A percentile compares a stretch with the other conserved stretches of the same genome.
These are phyloP conservation scores for Fraxinus ornus DNA, from an alignment of 305 asterid species.

Conservation along the genomic window DNA sequence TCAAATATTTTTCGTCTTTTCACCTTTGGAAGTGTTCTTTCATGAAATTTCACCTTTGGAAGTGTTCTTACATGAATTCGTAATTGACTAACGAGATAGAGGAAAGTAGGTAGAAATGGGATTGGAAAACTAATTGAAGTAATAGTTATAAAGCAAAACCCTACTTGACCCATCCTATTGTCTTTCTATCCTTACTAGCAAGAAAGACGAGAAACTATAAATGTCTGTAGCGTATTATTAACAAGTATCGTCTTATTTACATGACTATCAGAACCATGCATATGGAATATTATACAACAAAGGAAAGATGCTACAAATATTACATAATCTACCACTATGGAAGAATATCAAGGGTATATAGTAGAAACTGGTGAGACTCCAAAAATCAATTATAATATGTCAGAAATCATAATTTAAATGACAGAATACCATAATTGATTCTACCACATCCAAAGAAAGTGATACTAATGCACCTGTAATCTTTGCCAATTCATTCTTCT, in stretches of 20 bases:
- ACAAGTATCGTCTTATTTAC: neutral
- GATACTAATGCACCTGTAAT: neutral
- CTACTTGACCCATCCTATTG: neutral
- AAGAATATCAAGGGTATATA: neutral
- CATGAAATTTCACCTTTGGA: neutral
- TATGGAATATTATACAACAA: neutral
- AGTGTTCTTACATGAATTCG: neutral
- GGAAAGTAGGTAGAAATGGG: neutral
- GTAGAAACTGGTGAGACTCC: neutral
- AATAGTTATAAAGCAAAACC: neutral
- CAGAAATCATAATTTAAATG: neutral
- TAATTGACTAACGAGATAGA: neutral
- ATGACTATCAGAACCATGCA: neutral
- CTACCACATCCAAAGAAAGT: neutral
- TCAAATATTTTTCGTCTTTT: neutral
- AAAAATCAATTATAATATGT: neutral
- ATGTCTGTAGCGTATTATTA: neutral
- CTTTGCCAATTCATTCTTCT: neutral
- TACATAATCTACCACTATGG: neutral
- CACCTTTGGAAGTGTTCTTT: neutral
- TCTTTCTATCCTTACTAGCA: neutral
- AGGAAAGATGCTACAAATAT: neutral
- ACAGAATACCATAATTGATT: neutral
- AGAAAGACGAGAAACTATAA: neutral
- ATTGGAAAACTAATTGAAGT: neutral